phyloP scores from a whole-genome alignment of 1,284 basidiomycete species.

The Trametes versicolor region DNA sequence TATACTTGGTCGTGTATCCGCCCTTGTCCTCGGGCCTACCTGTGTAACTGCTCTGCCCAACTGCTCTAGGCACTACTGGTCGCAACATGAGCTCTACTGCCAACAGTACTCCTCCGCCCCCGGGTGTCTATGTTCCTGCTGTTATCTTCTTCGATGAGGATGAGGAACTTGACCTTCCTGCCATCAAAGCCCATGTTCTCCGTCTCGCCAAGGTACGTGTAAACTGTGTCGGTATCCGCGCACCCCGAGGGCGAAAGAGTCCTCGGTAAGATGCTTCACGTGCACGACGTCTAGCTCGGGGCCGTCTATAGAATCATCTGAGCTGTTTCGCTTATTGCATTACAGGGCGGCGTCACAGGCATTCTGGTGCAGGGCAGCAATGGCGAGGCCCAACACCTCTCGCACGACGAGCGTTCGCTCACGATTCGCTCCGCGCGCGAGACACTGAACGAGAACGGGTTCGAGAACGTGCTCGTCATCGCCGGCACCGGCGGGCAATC shows the following conservation, averaged over 20 bases:
- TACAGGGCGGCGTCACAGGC: constrained; percentile 73
- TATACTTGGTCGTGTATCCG: not conserved
- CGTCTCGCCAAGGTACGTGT: constrained; percentile 65
- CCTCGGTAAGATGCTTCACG: too few relatives aligned
- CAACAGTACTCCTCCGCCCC: constrained; percentile 55
- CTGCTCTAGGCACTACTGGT: too few relatives aligned
- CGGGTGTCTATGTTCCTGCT: constrained; percentile 79
- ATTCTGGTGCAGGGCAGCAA: constrained; percentile 83
- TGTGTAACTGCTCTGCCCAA: not conserved
- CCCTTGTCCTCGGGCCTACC: not conserved
- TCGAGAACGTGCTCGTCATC: constrained; percentile 75
- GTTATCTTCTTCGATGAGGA: constrained; percentile 75
- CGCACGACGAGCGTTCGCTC: constrained; percentile 70
- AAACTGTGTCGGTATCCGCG: too few relatives aligned
- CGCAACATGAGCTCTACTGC: constrained; percentile 12
- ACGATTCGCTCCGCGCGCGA: constrained; percentile 74
- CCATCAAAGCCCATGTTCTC: constrained; percentile 72
- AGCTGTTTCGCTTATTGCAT: not conserved
- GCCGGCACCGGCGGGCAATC: constrained; percentile 89
- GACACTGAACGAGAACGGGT: constrained; percentile 80
- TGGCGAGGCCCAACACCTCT: constrained; percentile 84
- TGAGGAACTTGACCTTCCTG: constrained; percentile 69
- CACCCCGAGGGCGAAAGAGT: too few relatives aligned
- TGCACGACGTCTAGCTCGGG: too few relatives aligned
- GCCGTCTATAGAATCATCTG: not conserved